Evolutionary conservation across 2,329 filamentous ascomycete species (phyloP).

Genomic region (Penicillium occitanis): DNA sequence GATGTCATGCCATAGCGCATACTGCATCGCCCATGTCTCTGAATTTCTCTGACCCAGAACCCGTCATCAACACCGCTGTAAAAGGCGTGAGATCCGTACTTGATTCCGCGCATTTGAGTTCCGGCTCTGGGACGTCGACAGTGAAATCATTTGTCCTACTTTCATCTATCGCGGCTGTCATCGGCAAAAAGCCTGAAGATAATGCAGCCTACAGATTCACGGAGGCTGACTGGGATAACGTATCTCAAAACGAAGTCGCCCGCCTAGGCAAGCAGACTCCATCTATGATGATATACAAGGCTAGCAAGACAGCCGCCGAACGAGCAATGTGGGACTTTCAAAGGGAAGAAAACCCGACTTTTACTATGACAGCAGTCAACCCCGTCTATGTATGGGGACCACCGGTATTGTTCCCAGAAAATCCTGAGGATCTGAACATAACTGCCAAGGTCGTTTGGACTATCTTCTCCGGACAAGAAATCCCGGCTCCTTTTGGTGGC

Average conservation of each 20-base stretch:
- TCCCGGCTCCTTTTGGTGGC: not conserved
- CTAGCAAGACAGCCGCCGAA: conserved; percentile 5
- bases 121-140: not conserved
- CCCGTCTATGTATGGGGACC: not conserved
- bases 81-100: not conserved
- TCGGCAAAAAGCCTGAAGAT: not conserved
- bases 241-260: not conserved
- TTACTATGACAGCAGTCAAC: not conserved
- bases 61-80: conserved; percentile 1
- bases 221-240: not conserved
- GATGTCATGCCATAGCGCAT: conserved; percentile 2
- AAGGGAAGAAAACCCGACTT: not conserved
- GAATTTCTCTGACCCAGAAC: not conserved
- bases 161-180: not conserved
- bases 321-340: conserved; percentile 9
- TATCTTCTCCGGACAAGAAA: not conserved
- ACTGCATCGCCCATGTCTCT: conserved; percentile 7
- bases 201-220: not conserved
- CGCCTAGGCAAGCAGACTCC: not conserved
- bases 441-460: not conserved
- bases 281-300: conserved; percentile 1
- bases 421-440: not conserved
- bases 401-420: not conserved
- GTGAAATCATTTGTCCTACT: not conserved
- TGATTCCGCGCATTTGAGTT: not conserved